Conservation (phyloP, 2,329 filamentous ascomycete genomes). For the Epichloe uncinata region DNA sequence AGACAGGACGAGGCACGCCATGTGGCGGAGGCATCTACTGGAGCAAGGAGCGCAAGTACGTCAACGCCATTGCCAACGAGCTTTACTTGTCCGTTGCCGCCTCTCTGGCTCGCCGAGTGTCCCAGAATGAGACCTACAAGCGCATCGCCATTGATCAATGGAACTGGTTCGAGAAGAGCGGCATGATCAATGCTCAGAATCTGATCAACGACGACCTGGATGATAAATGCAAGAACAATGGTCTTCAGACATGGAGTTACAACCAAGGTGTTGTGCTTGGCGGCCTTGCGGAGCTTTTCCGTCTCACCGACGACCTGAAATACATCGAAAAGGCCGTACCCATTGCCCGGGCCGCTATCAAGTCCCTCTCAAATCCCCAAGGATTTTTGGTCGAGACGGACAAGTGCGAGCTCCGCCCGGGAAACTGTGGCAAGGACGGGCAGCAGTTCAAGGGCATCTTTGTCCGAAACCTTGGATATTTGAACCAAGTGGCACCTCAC, state of each 20-base stretch:
- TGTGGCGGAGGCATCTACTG: conserved; percentile 45
- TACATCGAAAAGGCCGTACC: conserved; percentile 29
- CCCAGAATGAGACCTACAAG: conserved; percentile 27
- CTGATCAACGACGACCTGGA: conserved; percentile 42
- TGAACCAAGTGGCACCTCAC: conserved; percentile 38
- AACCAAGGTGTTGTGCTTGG: conserved; percentile 47
- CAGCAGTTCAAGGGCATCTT: conserved; percentile 65
- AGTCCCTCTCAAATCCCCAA: conserved; percentile 26
- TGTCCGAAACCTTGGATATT: conserved; percentile 45
- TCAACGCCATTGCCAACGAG: conserved; percentile 46
- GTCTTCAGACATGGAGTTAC: conserved; percentile 37
- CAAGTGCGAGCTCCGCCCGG: conserved; percentile 19
- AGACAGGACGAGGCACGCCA: conserved; percentile 29
- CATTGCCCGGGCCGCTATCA: conserved; percentile 41
- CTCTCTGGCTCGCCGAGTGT: conserved; percentile 36
- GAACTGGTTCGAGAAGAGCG: conserved; percentile 37
- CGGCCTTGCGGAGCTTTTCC: conserved; percentile 37
- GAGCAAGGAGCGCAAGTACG: conserved; percentile 36
- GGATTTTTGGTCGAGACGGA: conserved; percentile 31
- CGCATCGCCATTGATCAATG: conserved; percentile 36
- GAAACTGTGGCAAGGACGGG: conserved; percentile 32
- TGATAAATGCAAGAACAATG: conserved; percentile 36
- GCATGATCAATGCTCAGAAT: conserved; percentile 36
- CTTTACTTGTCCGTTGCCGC: conserved; percentile 41
- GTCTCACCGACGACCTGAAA: conserved; percentile 26